Conservation (phyloP, 192 early-diverging fungal species). For the Podila epigama region DNA sequence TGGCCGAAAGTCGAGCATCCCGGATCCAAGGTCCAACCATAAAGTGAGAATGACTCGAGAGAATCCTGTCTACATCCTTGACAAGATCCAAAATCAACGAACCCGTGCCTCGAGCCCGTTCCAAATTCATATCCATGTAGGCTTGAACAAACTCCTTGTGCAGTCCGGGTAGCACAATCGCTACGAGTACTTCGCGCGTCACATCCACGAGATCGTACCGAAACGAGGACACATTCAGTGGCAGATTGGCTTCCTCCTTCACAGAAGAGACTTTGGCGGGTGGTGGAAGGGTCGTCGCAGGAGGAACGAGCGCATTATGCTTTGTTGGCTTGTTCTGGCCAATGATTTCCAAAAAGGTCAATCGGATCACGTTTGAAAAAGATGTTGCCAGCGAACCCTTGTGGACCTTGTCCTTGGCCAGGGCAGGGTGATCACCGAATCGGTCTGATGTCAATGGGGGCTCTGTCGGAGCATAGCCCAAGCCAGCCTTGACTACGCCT, state of each 20-base stretch:
- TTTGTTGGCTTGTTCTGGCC: not conserved
- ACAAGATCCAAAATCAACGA: not conserved
- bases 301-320: not conserved
- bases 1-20: conserved; percentile 14
- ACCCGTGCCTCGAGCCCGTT: conserved; percentile 5
- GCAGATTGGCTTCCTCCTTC: not conserved
- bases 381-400: not conserved
- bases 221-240: conserved; percentile 33
- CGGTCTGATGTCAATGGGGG: not conserved
- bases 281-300: too few species aligned
- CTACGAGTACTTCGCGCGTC: conserved; percentile 27
- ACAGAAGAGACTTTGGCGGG: not conserved
- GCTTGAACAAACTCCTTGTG: conserved; percentile 28
- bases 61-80: not conserved
- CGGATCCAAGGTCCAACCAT: conserved; percentile 20
- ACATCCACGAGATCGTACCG: conserved; percentile 46
- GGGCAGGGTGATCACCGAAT: not conserved
- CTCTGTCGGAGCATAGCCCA: not conserved
- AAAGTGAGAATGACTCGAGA: conserved; percentile 30
- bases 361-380: not conserved
- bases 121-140: conserved; percentile 18
- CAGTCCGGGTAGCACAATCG: conserved; percentile 26
- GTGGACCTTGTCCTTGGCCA: not conserved
- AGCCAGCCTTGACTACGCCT: not conserved
- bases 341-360: conserved; percentile 1